phyloP scores from a whole-genome alignment of 495 filamentous ascomycete species.

The Aspergillus cristatus region DNA sequence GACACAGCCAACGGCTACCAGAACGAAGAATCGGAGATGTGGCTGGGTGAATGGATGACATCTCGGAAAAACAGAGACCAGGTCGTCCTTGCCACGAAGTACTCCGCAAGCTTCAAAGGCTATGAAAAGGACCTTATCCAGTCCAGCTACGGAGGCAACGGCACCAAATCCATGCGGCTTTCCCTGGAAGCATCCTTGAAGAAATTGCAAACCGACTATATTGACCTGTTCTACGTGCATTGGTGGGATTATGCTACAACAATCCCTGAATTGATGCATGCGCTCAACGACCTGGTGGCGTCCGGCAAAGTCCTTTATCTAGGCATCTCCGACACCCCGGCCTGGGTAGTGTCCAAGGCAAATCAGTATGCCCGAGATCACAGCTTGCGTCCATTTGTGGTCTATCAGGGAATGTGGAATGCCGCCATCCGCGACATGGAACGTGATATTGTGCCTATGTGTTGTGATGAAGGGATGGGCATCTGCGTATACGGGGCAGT shows the following conservation, averaged over 20 bases:
- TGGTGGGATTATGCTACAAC: conserved; percentile 58
- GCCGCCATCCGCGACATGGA: conserved; percentile 57
- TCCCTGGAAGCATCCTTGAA: conserved; percentile 45
- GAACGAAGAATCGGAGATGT: conserved; percentile 55
- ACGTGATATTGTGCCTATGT: conserved; percentile 63
- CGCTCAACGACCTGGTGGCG: conserved; percentile 48
- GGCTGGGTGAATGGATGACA: conserved; percentile 72
- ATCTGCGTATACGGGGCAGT: conserved; percentile 56
- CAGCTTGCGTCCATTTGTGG: conserved; percentile 52
- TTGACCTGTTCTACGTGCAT: conserved; percentile 54
- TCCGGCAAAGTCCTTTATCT: conserved; percentile 63
- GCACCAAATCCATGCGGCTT: conserved; percentile 46
- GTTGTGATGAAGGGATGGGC: conserved; percentile 57
- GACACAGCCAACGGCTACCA: conserved; percentile 71
- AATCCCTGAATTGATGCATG: conserved; percentile 63
- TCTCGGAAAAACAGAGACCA: conserved; percentile 43
- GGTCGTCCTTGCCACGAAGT: conserved; percentile 69
- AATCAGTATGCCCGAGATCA: conserved; percentile 59
- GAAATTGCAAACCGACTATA: conserved; percentile 56
- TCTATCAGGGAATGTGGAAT: conserved; percentile 60
- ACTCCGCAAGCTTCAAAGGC: conserved; percentile 34
- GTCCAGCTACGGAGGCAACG: conserved; percentile 49
- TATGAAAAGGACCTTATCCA: conserved; percentile 31
- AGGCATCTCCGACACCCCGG: conserved; percentile 58
- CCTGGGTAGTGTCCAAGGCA: conserved; percentile 60